Percentiles rank a stretch among this genome's conserved stretches.
Conservation (phyloP, 2,329 filamentous ascomycete genomes). For the Fusarium sp. region DNA sequence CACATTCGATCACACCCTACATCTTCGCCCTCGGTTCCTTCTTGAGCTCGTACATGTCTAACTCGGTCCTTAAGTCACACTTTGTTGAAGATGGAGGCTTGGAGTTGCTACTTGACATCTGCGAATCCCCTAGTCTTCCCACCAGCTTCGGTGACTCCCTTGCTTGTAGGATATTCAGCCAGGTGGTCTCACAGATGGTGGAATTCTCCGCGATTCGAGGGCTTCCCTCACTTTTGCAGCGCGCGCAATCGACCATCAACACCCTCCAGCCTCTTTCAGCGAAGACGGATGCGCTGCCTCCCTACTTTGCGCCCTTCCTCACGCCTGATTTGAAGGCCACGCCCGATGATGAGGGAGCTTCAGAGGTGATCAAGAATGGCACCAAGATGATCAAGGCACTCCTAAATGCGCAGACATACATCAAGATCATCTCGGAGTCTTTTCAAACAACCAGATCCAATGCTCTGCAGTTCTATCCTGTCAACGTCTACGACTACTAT, state of each 20-base stretch:
- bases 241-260: slow-evolving; percentile 77
- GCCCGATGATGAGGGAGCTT: slow-evolving; percentile 49
- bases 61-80: slow-evolving; percentile 75
- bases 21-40: slow-evolving; percentile 83
- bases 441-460: slow-evolving; percentile 77
- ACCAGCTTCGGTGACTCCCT: slow-evolving; percentile 69
- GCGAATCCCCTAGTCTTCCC: slow-evolving; percentile 83
- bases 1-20: slow-evolving; percentile 70
- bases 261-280: slow-evolving; percentile 74
- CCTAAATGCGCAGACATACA: slow-evolving; percentile 79
- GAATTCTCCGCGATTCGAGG: slow-evolving; percentile 85
- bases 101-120: slow-evolving; percentile 86
- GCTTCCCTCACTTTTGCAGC: slow-evolving; percentile 82
- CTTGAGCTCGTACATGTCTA: slow-evolving; percentile 78
- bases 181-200: slow-evolving; percentile 81
- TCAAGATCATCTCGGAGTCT: slow-evolving; percentile 79
- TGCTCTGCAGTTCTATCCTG: slow-evolving; percentile 74
- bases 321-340: slow-evolving; percentile 52
- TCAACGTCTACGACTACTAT: slow-evolving; percentile 90
- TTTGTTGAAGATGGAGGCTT: slow-evolving; percentile 86
- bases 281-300: slow-evolving; percentile 59
- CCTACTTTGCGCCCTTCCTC: slow-evolving; percentile 80
- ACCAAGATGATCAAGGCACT: slow-evolving; percentile 84
- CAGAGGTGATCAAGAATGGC: slow-evolving; percentile 68
- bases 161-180: slow-evolving; percentile 77